Base-by-base conservation (phyloP, 2,329 filamentous ascomycete species). In the Fusarium fujikuroi region DNA sequence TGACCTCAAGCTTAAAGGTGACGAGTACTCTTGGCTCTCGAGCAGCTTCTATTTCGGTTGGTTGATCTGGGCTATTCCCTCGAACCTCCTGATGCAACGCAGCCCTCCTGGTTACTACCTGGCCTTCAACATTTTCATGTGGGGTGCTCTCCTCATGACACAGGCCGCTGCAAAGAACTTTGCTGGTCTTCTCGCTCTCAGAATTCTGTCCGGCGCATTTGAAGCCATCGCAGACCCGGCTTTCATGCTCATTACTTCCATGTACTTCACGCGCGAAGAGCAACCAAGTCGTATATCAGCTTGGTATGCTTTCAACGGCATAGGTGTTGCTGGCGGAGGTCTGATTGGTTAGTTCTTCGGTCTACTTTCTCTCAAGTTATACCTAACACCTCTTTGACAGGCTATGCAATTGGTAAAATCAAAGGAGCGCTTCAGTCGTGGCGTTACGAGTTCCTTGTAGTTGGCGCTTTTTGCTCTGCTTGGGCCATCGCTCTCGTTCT, bases 391-490 rank as follows among this genome's bases (percentile, higher is more conserved):
- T 7, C 32, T 11, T 9, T 11, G 8, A 25, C 10, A 78, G 81
- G 87, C 1, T 91, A 89, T 63, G 89, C 86, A 0, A 91, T 92
- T 50, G 90, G 90, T 2, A 84, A 90, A 70, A 89, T 90, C 72
- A 83, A 84, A 43, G 89, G 87, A 19, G 81, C 84, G 2, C 83
- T 92, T 25, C 83, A 86, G 1, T 87, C 86, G 0, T 93, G 91
- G 91, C 89, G 88, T 76, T 92, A 91, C 71, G 90, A 92, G 61
- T 93, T 93, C 76, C 80, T 93, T 21, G 86, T 93, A n/a, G 90
- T 90, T 8, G 84, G 84, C 12, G 84, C 87, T 2, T 83, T 92
- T 16, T 92, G 89, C 65, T 83, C 87, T 21, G 65, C 84, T 18
- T 92, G 90, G 86, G 91, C 88, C 4, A 84, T 91, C 12, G 80